phyloP scores from a whole-genome alignment of 441 rosid genomes.

The Euphorbia schlechtendalii region DNA sequence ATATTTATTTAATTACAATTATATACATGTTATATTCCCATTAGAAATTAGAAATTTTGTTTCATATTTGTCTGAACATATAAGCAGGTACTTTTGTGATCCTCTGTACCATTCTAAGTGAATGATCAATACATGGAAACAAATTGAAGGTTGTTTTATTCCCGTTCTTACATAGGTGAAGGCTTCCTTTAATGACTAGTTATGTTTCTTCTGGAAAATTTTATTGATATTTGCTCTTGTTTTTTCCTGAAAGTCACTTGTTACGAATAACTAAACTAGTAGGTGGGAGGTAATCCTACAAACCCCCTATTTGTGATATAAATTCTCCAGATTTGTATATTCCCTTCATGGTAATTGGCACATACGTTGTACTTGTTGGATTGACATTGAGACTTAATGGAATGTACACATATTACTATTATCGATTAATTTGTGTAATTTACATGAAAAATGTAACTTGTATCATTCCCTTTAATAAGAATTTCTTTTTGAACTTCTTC shows the following conservation, averaged over 20 bases:
- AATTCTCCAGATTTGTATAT: conserved; percentile 93
- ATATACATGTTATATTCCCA: too few relatives aligned
- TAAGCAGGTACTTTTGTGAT: conserved; percentile 80
- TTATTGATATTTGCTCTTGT: conserved; percentile 10
- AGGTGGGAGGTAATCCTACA: conserved; percentile 90
- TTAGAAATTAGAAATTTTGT: too few relatives aligned
- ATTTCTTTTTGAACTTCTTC: too few relatives aligned
- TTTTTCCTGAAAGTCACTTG: conserved; percentile 67
- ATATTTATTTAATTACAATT: too few relatives aligned
- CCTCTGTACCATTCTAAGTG: conserved; percentile 98
- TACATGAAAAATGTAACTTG: too few relatives aligned
- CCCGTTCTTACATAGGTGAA: conserved; percentile 88
- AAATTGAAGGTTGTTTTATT: conserved; percentile 80
- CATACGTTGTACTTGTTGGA: too few relatives aligned
- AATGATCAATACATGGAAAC: conserved; percentile 91
- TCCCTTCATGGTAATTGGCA: conserved; percentile 75
- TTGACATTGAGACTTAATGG: too few relatives aligned
- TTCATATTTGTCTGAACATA: too few relatives aligned
- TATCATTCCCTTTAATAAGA: too few relatives aligned
- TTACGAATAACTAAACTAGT: conserved; percentile 87
- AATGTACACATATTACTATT: too few relatives aligned
- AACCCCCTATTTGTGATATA: conserved; percentile 80
- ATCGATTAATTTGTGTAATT: too few relatives aligned
- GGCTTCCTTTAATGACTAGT: conserved; percentile 12
- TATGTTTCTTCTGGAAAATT: conserved; percentile 1